A percentile compares a stretch with the other conserved stretches of the same genome.
phyloP scores from a whole-genome alignment of 208 protist genomes.

The Endotrypanum monterogeii region DNA sequence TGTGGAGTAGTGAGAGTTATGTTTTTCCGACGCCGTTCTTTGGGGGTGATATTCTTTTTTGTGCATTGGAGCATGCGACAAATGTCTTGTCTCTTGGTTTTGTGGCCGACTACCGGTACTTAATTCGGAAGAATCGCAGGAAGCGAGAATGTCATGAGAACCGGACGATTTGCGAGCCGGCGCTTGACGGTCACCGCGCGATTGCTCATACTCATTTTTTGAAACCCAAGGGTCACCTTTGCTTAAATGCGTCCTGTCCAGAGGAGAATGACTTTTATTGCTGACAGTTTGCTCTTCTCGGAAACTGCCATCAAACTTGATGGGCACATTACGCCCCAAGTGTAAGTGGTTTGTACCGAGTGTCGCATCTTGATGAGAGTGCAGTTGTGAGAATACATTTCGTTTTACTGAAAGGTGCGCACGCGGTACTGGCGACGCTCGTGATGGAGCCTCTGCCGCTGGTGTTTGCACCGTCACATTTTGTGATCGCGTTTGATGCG shows the following conservation, averaged over 20 bases:
- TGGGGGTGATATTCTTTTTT: constrained; percentile 1
- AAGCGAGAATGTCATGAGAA: not conserved
- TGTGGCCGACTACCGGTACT: constrained; percentile 9
- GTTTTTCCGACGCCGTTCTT: not conserved
- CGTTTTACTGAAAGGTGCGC: not conserved
- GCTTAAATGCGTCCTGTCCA: not conserved
- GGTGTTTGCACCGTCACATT: not conserved
- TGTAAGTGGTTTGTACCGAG: not conserved
- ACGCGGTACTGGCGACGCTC: not conserved
- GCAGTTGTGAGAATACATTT: not conserved
- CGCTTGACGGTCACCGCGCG: constrained; percentile 18
- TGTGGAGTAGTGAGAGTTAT: not conserved
- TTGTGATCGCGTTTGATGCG: not conserved
- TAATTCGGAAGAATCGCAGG: not conserved
- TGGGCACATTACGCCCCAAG: constrained; percentile 11
- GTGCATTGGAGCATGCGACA: not conserved
- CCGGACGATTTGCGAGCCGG: constrained; percentile 1
- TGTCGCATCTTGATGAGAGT: not conserved
- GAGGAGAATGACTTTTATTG: not conserved
- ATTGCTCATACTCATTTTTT: constrained; percentile 14
- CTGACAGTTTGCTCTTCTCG: not conserved
- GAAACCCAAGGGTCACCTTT: not conserved
- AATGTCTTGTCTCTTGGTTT: not conserved
- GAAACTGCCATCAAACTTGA: not conserved
- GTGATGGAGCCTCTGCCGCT: not conserved